phyloP scores from a whole-genome alignment of 1,284 basidiomycete species.

The Cerioporus squamosus region DNA sequence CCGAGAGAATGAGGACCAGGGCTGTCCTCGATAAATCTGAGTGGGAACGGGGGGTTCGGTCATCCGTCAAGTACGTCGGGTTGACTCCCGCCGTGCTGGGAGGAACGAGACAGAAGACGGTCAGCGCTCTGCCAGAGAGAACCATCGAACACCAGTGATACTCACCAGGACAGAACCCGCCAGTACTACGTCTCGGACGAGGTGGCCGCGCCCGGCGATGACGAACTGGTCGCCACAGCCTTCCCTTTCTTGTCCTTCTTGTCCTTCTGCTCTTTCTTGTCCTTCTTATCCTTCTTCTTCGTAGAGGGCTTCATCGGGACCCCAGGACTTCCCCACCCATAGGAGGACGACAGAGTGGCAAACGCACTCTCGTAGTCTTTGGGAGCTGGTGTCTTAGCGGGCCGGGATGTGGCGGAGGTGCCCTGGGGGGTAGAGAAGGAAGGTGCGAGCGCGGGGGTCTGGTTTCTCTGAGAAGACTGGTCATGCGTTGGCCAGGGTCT shows the following conservation, averaged over 20 bases:
- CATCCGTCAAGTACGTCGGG: no score
- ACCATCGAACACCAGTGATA: no score
- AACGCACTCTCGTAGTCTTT: conserved; percentile 26
- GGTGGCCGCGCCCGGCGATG: neutral
- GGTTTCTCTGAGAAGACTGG: neutral
- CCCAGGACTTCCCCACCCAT: conserved; percentile 16
- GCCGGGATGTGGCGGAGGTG: neutral
- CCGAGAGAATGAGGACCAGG: no score
- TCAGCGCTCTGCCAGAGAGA: no score
- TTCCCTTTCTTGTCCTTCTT: neutral
- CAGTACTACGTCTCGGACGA: neutral
- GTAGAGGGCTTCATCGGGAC: conserved; percentile 10
- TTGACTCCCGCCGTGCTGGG: no score
- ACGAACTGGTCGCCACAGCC: neutral
- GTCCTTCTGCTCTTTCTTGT: conserved; percentile 1
- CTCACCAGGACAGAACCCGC: no score
- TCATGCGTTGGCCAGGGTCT: neutral
- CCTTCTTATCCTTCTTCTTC: conserved; percentile 8
- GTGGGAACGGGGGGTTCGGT: no score
- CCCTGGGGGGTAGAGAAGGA: neutral
- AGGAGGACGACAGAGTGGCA: conserved; percentile 22
- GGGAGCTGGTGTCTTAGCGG: neutral
- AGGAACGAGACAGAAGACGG: no score
- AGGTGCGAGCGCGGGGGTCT: neutral
- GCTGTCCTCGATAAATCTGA: no score